These are phyloP conservation scores for Naganishia friedmannii DNA, from an alignment of 768 basidiomycete genomes.

Conservation along the genomic window DNA sequence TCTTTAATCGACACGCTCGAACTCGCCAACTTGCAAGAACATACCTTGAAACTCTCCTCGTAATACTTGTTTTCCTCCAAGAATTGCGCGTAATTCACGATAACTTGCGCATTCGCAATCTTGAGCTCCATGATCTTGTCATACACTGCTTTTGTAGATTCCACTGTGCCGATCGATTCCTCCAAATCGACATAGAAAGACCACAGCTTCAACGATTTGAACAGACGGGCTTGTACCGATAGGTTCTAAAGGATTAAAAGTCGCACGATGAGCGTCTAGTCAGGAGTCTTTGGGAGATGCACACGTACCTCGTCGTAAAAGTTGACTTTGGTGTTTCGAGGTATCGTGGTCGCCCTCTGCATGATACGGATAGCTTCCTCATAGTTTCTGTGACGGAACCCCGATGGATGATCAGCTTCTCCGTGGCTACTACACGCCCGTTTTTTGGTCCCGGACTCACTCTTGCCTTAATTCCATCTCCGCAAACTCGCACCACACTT, in stretches of 20 bases:
- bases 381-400: slow-evolving; percentile 67
- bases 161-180: slow-evolving; percentile 91
- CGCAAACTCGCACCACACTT: slow-evolving; percentile 99
- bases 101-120: slow-evolving; percentile 96
- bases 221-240: slow-evolving; percentile 80
- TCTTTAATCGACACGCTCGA: not conserved
- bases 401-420: not conserved
- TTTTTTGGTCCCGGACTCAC: slow-evolving; percentile 57
- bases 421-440: no score
- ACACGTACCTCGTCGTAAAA: slow-evolving; percentile 86
- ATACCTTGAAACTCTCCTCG: slow-evolving; percentile 95
- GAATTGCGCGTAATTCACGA: slow-evolving; percentile 95
- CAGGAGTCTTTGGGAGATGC: not conserved
- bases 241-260: slow-evolving; percentile 60
- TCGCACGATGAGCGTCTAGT: slow-evolving; percentile 21
- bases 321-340: slow-evolving; percentile 82
- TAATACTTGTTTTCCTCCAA: slow-evolving; percentile 97
- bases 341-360: slow-evolving; percentile 90
- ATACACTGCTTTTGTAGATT: slow-evolving; percentile 85
- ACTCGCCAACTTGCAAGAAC: slow-evolving; percentile 4
- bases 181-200: slow-evolving; percentile 97
- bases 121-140: slow-evolving; percentile 94
- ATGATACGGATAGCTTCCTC: slow-evolving; percentile 92
- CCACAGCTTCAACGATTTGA: slow-evolving; percentile 98
- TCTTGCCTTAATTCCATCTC: slow-evolving; percentile 96